Percentiles rank a stretch among this genome's conserved stretches.
Conservation (phyloP, 257 asterid genomes). For the Marsdenia floribunda region DNA sequence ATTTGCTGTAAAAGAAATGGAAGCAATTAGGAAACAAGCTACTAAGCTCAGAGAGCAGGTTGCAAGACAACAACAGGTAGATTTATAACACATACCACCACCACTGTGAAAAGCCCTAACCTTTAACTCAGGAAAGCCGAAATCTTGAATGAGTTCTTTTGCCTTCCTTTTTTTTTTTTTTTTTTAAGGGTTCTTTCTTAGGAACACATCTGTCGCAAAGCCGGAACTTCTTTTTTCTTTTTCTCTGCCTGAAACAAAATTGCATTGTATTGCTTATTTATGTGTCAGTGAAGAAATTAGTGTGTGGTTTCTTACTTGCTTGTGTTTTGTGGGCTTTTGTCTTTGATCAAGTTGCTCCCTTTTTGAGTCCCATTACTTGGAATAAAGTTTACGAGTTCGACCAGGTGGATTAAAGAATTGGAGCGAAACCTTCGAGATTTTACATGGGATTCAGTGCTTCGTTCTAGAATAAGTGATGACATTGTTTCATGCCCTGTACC, state of each 20-base stretch:
- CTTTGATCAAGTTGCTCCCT: not conserved
- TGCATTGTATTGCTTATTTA: too few relatives aligned
- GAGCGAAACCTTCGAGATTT: not conserved
- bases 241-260: too few relatives aligned
- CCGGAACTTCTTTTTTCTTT: not conserved
- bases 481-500: not conserved
- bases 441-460: not conserved
- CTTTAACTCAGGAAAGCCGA: not conserved
- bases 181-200: not conserved
- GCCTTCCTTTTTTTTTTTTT: not conserved
- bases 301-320: not conserved
- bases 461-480: not conserved
- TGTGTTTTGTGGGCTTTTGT: not conserved
- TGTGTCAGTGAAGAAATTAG: not conserved
- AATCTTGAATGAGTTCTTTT: not conserved
- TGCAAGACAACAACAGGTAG: constrained; percentile 66
- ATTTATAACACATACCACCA: not conserved
- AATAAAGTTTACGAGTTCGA: not conserved
- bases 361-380: not conserved
- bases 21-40: constrained; percentile 72
- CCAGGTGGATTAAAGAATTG: not conserved
- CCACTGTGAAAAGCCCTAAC: not conserved
- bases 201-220: too few relatives aligned
- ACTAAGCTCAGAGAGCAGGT: constrained; percentile 75
- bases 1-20: constrained; percentile 28